These are phyloP conservation scores for Hanseniaspora osmophila DNA, from an alignment of 805 yeast species.

Conservation along the genomic window DNA sequence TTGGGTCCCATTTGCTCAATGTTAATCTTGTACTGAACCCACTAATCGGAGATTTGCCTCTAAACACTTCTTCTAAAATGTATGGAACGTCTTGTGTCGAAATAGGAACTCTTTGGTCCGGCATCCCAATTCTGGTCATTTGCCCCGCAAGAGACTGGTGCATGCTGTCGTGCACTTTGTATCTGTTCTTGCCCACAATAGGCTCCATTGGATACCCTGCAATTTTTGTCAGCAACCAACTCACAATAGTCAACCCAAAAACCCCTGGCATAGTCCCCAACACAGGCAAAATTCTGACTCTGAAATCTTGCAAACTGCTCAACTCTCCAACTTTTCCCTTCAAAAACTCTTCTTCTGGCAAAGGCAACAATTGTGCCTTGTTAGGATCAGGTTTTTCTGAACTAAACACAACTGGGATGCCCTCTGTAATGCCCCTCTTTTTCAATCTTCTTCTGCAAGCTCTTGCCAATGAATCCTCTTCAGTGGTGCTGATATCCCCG, in stretches of 20 bases:
- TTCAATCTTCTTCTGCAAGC: conserved; percentile 75
- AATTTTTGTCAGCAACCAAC: conserved; percentile 62
- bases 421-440: conserved; percentile 57
- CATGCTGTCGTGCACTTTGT: conserved; percentile 71
- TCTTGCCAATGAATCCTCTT: conserved; percentile 87
- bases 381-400: conserved; percentile 95
- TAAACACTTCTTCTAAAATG: conserved; percentile 78
- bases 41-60: conserved; percentile 83
- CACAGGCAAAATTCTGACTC: conserved; percentile 91
- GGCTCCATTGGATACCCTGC: conserved; percentile 88
- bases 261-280: conserved; percentile 94
- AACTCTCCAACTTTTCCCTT: conserved; percentile 79
- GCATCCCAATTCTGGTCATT: conserved; percentile 59
- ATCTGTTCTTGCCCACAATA: conserved; percentile 77
- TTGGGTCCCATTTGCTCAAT: conserved; percentile 74
- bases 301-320: conserved; percentile 73
- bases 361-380: conserved; percentile 76
- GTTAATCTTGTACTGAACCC: conserved; percentile 70
- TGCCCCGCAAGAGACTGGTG: conserved; percentile 79
- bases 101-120: conserved; percentile 64
- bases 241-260: conserved; percentile 83
- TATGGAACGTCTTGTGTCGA: conserved; percentile 63
- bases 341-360: conserved; percentile 66
- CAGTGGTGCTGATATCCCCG: conserved; percentile 78
- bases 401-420: conserved; percentile 79